These are phyloP conservation scores for Globisporangium solare DNA, from an alignment of 352 stramenopile species.

Conservation along the genomic window DNA sequence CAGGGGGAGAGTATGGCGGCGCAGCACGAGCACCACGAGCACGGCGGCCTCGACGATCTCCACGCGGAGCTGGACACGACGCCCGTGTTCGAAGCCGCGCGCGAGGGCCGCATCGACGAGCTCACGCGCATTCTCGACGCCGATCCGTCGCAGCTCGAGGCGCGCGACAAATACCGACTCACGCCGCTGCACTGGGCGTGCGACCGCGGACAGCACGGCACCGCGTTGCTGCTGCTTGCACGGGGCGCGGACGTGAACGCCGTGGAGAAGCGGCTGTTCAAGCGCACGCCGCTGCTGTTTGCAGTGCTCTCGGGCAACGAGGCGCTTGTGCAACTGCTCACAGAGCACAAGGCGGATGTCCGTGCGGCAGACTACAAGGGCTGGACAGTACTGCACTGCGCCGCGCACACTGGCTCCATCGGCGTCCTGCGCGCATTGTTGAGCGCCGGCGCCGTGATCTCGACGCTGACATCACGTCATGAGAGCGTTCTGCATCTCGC, in stretches of 20 bases:
- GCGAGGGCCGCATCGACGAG: constrained; percentile 35
- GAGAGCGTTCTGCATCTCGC: constrained; percentile 39
- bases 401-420: constrained; percentile 37
- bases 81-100: constrained; percentile 48
- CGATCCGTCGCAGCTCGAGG: constrained; percentile 22
- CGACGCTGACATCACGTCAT: constrained; percentile 16
- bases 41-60: constrained; percentile 59
- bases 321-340: constrained; percentile 31
- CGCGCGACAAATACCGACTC: constrained; percentile 66
- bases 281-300: constrained; percentile 62
- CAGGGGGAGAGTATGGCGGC: constrained; percentile 18
- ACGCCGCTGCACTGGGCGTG: constrained; percentile 71
- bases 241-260: constrained; percentile 39
- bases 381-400: constrained; percentile 50
- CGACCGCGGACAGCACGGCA: constrained; percentile 37
- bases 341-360: constrained; percentile 34
- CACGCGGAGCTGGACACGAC: constrained; percentile 61
- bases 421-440: constrained; percentile 18
- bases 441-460: constrained; percentile 16
- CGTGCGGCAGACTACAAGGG: constrained; percentile 48
- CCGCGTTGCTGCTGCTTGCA: constrained; percentile 30
- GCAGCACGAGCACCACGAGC: constrained; percentile 10
- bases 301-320: constrained; percentile 37
- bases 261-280: constrained; percentile 66
- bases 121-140: constrained; percentile 30